phyloP scores from a whole-genome alignment of 1,284 basidiomycete genomes.

The Rhodotorula sp. region DNA sequence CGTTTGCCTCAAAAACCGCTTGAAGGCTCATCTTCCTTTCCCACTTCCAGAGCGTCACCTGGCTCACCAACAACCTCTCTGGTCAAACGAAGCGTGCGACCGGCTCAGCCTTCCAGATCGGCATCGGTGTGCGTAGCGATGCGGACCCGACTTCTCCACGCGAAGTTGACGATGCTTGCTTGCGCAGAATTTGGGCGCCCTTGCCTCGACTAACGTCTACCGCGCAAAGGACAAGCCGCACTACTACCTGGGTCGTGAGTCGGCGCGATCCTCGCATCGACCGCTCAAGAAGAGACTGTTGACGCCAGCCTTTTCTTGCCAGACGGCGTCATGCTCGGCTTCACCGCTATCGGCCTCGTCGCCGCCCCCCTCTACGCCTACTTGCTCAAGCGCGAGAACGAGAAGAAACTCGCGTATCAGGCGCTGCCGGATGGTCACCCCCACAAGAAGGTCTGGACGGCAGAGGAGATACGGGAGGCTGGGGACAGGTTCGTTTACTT shows the following conservation, averaged over 20 bases:
- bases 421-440: conserved; percentile 19
- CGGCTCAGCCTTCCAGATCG: conserved; percentile 57
- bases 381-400: conserved; percentile 60
- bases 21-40: conserved; percentile 49
- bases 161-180: not conserved
- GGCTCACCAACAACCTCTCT: conserved; percentile 61
- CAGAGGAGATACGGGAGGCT: conserved; percentile 40
- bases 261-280: too few relatives aligned
- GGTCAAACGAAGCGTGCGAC: conserved; percentile 65
- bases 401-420: conserved; percentile 44
- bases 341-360: conserved; percentile 63
- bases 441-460: conserved; percentile 36
- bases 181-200: conserved; percentile 56
- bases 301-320: not conserved
- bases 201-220: conserved; percentile 43
- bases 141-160: conserved; percentile 48
- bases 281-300: too few relatives aligned
- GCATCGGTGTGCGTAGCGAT: conserved; percentile 49
- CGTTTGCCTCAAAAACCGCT: not conserved
- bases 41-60: conserved; percentile 63
- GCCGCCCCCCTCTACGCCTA: conserved; percentile 55
- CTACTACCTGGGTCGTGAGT: conserved; percentile 62
- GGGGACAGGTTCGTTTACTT: conserved; percentile 34
- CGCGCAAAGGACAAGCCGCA: conserved; percentile 60
- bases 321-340: conserved; percentile 68